phyloP scores from a whole-genome alignment of 78 protist species.

The Blattamonas nauphoetae region DNA sequence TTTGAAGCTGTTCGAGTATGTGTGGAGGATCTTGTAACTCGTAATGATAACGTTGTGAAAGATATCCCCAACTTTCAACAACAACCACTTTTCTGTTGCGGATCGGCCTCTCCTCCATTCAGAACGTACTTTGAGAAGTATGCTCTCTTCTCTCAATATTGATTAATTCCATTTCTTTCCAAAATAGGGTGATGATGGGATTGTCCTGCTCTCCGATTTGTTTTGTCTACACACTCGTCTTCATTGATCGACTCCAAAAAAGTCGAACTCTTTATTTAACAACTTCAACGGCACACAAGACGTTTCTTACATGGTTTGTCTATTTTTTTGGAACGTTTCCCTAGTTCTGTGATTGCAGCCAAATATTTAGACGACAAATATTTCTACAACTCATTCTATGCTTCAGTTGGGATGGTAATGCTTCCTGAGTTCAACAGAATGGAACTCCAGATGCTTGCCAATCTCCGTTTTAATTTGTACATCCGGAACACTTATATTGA shows the following conservation, averaged over 20 bases:
- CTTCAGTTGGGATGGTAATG: background rate
- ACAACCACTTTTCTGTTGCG: too few species aligned
- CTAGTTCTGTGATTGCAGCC: background rate
- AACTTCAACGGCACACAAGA: background rate
- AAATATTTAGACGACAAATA: background rate
- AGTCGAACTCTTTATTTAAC: background rate
- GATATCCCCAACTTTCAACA: too few species aligned
- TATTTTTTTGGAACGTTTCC: background rate
- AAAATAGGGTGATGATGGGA: background rate
- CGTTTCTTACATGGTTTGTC: background rate
- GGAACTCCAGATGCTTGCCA: background rate
- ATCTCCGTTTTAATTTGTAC: background rate
- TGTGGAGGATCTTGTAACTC: too few species aligned
- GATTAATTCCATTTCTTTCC: background rate
- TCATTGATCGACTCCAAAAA: background rate
- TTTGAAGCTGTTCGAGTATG: too few species aligned
- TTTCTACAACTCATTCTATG: background rate
- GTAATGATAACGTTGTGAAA: too few species aligned
- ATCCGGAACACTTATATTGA: background rate
- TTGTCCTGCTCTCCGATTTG: background rate
- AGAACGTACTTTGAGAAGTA: too few species aligned
- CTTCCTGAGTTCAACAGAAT: background rate
- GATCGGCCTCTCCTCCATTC: too few species aligned
- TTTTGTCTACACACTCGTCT: background rate
- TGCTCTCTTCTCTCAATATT: background rate